phyloP scores from a whole-genome alignment of 2,329 filamentous ascomycete species.

The Tolypocladium cylindrosporum region DNA sequence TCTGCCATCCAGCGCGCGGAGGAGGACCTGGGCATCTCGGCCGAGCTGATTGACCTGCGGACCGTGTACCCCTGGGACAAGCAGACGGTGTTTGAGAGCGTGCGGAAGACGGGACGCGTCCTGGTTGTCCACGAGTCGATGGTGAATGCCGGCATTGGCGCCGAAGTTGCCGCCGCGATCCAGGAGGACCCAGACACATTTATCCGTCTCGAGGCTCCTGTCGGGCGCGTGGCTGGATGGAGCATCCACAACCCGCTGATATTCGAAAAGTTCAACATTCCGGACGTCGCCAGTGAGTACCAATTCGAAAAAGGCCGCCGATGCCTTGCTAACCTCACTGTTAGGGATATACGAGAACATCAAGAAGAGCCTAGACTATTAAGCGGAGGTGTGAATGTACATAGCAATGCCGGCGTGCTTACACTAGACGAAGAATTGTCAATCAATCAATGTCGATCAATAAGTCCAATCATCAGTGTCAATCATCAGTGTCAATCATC shows the following conservation, averaged over 20 bases:
- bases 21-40: constrained; percentile 63
- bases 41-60: constrained; percentile 80
- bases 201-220: constrained; percentile 71
- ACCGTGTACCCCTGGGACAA: constrained; percentile 92
- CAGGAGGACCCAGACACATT: constrained; percentile 73
- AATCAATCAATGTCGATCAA: background rate
- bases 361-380: constrained; percentile 58
- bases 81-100: constrained; percentile 68
- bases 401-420: background rate
- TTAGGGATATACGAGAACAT: constrained; percentile 63
- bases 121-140: constrained; percentile 89
- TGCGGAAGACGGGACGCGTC: constrained; percentile 76
- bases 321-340: constrained; percentile 3
- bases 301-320: background rate
- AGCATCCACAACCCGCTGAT: constrained; percentile 71
- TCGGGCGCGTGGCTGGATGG: constrained; percentile 81
- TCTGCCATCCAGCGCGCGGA: constrained; percentile 65
- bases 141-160: constrained; percentile 81
- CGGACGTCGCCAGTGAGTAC: constrained; percentile 75
- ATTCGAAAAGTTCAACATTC: constrained; percentile 73
- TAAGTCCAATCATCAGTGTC: too few relatives aligned
- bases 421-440: background rate
- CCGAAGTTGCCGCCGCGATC: constrained; percentile 79
- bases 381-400: constrained; percentile 6
- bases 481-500: background rate